A percentile compares a stretch with the other conserved stretches of the same genome.
Conservation (phyloP, 2,329 filamentous ascomycete species). For the Microthyrium microscopicum region DNA sequence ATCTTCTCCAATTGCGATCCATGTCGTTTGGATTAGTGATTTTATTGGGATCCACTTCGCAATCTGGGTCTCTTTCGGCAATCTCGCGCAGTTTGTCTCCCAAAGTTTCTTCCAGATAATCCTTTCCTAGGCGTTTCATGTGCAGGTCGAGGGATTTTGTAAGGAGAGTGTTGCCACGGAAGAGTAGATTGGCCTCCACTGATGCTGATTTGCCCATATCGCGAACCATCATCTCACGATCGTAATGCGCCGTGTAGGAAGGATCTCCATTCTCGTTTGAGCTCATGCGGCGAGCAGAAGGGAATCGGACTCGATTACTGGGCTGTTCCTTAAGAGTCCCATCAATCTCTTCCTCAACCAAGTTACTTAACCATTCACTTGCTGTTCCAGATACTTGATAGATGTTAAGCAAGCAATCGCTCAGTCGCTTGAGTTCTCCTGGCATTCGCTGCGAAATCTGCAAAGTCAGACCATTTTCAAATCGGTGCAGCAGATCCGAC, state of each 20-base stretch:
- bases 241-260: constrained; percentile 23
- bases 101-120: constrained; percentile 78
- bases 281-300: constrained; percentile 51
- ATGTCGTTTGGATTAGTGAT: constrained; percentile 52
- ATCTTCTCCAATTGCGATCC: constrained; percentile 63
- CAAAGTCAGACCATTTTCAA: constrained; percentile 66
- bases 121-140: constrained; percentile 85
- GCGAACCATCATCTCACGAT: constrained; percentile 55
- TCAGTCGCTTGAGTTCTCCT: constrained; percentile 59
- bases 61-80: constrained; percentile 77
- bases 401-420: constrained; percentile 80
- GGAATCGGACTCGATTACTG: constrained; percentile 48
- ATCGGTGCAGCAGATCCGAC: constrained; percentile 68
- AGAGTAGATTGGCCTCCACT: constrained; percentile 83
- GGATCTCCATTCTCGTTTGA: constrained; percentile 39
- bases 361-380: constrained; percentile 75
- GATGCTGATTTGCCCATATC: constrained; percentile 67
- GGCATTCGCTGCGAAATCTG: constrained; percentile 70
- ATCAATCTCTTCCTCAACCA: constrained; percentile 95
- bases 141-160: constrained; percentile 90
- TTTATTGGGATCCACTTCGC: constrained; percentile 85
- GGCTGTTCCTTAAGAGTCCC: constrained; percentile 70
- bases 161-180: constrained; percentile 83
- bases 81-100: constrained; percentile 78
- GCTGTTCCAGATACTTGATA: constrained; percentile 82